Conservation (phyloP, 1,284 basidiomycete genomes). For the Leccinum angustisporum region DNA sequence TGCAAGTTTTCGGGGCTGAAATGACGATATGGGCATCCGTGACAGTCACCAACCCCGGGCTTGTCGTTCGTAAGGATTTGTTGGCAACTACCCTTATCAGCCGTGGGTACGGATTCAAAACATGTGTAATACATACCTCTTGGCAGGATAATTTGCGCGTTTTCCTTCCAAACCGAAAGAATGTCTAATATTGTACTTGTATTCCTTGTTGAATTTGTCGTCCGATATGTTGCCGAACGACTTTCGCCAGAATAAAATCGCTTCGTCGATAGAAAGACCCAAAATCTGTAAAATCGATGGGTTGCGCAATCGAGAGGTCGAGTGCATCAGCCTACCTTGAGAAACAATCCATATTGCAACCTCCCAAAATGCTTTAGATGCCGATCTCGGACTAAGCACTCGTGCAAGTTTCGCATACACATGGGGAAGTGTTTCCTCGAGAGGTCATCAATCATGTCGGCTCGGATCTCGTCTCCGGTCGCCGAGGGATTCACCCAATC, state of each 20-base stretch:
- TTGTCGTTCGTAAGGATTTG: conserved; percentile 83
- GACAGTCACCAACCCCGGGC: conserved; percentile 71
- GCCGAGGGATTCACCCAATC: conserved; percentile 68
- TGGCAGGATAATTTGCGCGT: conserved; percentile 92
- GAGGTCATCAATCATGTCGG: conserved; percentile 92
- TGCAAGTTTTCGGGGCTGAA: conserved; percentile 86
- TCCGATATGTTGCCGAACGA: conserved; percentile 82
- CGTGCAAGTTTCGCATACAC: conserved; percentile 94
- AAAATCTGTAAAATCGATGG: conserved; percentile 60
- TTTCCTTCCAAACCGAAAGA: conserved; percentile 94
- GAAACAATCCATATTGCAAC: conserved; percentile 90
- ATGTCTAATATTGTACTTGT: conserved; percentile 97
- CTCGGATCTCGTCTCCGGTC: conserved; percentile 72
- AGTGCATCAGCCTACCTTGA: conserved; percentile 68
- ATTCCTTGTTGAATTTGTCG: conserved; percentile 98
- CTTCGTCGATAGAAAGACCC: conserved; percentile 94
- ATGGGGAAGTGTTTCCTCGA: conserved; percentile 90
- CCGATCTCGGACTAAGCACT: conserved; percentile 72
- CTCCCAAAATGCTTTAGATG: conserved; percentile 95
- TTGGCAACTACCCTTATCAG: conserved; percentile 68
- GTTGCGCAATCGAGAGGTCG: background rate
- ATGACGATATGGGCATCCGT: conserved; percentile 96
- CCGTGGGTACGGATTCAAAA: background rate
- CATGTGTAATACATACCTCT: conserved; percentile 54
- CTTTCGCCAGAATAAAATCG: conserved; percentile 90